phyloP scores from a whole-genome alignment of 2,329 filamentous ascomycete species.

The Lasiodiplodia hormozganensis region DNA sequence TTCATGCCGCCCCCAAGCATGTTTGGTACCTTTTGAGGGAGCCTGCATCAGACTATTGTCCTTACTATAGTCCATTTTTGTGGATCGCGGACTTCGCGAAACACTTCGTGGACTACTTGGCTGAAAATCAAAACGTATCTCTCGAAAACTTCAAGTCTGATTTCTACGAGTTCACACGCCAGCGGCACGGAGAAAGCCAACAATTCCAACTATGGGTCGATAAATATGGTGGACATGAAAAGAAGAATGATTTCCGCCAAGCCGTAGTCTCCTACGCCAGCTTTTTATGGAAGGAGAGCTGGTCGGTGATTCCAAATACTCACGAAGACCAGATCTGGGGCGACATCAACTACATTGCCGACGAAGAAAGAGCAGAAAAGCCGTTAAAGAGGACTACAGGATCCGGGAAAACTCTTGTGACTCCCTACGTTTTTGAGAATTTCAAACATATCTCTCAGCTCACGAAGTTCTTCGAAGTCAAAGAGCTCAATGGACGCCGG shows the following conservation, averaged over 20 bases:
- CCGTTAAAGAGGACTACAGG: slow-evolving; percentile 27
- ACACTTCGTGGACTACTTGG: slow-evolving; percentile 72
- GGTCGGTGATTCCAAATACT: slow-evolving; percentile 54
- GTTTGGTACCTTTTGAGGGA: slow-evolving; percentile 69
- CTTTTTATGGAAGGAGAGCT: slow-evolving; percentile 71
- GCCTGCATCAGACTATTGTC: slow-evolving; percentile 66
- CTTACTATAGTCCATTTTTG: slow-evolving; percentile 68
- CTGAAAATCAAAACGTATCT: slow-evolving; percentile 47
- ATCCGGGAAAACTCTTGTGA: slow-evolving; percentile 66
- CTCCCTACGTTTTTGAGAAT: slow-evolving; percentile 69
- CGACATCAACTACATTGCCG: slow-evolving; percentile 44
- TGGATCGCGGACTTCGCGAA: slow-evolving; percentile 77
- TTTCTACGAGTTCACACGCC: slow-evolving; percentile 66
- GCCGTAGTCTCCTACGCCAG: slow-evolving; percentile 65
- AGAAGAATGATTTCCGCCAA: slow-evolving; percentile 66
- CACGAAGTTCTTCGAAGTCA: background rate
- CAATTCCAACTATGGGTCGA: slow-evolving; percentile 63
- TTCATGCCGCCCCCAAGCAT: slow-evolving; percentile 36
- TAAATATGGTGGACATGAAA: slow-evolving; percentile 42
- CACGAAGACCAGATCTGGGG: slow-evolving; percentile 55
- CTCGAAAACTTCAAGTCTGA: slow-evolving; percentile 63
- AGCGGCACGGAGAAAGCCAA: slow-evolving; percentile 51
- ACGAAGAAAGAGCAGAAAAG: slow-evolving; percentile 7
- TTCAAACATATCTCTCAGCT: slow-evolving; percentile 66
- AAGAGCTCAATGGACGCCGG: background rate